Evolutionary conservation across 371 early-diverging fungal species (phyloP), one percentile per base, ranked within the genome.

Genomic region (Coemansia sp.): DNA sequence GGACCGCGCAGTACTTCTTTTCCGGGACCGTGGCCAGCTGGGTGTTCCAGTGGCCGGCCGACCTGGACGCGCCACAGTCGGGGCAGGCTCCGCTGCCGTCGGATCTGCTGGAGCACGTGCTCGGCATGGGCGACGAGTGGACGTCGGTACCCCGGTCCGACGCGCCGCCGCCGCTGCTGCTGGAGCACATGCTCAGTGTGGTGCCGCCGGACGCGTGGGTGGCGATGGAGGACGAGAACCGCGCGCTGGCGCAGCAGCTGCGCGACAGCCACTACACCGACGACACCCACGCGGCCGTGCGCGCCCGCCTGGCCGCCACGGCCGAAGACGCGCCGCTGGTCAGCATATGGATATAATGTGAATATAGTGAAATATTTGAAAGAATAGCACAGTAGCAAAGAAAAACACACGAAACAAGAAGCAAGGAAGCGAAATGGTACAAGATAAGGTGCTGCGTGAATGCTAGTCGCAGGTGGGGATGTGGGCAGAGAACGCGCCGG

Each of bases 151-250:
- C 56, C 10, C 57, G 42, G 4, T 30, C 33, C 2, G 2, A 20
- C 31, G 35, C n/a, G 1, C 20, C 35, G 38, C 60, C 65, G 40
- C 69, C 72, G 26, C 38, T 59, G 34, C 54, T 56, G 8, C 41
- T 41, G n/a, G 72, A 72, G 39, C 72, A 72, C 36, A 31, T 68
- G 68, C 60, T 72, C 0, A 60, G 72, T 39, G 68, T 72, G 8
- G 5, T 72, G 50, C 72, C 72, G 0, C n/a, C 14, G 1, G 61
- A 53, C 14, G 51, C 69, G 5, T 70, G 70, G 67, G 20, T 50
- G 4, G 7, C 33, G 39, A 38, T 63, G 34, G 41, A 41, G 4
- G n/a, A 38, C 5, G 53, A 38, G 9, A 53, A 61, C 36, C 61
- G 33, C 1, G 16, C 10, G 39, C 39, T 63, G 53, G 69, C 72